Percentiles rank a stretch among this genome's conserved stretches.
These are phyloP conservation scores for Fusarium sterilihyphosum DNA, from an alignment of 2,329 filamentous ascomycete species.

Conservation along the genomic window DNA sequence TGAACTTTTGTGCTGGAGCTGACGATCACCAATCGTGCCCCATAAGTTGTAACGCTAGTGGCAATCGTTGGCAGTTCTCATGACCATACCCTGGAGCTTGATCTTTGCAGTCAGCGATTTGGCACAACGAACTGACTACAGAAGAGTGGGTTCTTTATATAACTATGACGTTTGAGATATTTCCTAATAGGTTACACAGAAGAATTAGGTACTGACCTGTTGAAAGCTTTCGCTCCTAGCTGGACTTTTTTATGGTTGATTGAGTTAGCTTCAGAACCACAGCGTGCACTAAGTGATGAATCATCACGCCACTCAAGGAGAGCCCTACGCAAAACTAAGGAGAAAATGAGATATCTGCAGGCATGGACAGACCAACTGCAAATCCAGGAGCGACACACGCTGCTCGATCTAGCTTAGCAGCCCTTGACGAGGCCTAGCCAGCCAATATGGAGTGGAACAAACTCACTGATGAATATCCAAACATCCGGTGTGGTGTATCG, in stretches of 20 bases:
- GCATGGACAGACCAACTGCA: fast-evolving
- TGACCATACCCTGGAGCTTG: not conserved
- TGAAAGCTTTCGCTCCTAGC: fast-evolving
- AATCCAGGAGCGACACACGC: not conserved
- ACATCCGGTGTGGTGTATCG: conserved; percentile 24
- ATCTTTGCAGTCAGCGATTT: not conserved
- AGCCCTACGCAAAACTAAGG: fast-evolving
- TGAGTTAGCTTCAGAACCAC: fast-evolving
- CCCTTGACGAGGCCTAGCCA: fast-evolving
- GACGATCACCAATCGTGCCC: not conserved
- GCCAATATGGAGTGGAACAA: not conserved
- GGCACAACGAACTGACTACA: not conserved
- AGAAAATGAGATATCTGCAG: fast-evolving
- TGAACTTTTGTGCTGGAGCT: not conserved
- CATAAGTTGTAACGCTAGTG: not conserved
- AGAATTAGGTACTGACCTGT: not conserved
- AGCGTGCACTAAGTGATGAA: fast-evolving
- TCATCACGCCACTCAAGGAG: not conserved
- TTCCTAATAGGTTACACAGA: fast-evolving
- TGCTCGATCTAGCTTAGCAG: not conserved
- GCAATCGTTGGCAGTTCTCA: too few relatives aligned
- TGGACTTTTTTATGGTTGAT: fast-evolving
- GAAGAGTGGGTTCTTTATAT: not conserved
- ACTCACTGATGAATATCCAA: not conserved
- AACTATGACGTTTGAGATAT: not conserved